Conservation (phyloP, 1,284 basidiomycete species). For the Trichosporon inkin region DNA sequence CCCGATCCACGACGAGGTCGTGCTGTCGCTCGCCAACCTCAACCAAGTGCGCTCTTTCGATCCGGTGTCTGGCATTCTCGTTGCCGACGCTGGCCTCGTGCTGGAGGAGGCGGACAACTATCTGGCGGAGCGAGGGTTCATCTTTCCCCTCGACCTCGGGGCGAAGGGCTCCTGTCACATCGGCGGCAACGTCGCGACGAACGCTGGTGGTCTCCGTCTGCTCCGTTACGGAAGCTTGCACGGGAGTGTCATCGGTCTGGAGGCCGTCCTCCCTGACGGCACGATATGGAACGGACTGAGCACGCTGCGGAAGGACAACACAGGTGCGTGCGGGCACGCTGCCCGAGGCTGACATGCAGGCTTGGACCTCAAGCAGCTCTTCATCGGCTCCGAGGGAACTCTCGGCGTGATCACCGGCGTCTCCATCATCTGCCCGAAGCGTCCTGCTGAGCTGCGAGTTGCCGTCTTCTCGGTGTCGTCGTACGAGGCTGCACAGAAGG, state of each 20-base stretch:
- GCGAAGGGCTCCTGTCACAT: constrained; percentile 98
- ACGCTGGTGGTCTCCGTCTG: constrained; percentile 85
- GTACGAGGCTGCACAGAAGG: constrained; percentile 52
- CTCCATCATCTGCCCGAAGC: constrained; percentile 83
- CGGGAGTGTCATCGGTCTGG: constrained; percentile 84
- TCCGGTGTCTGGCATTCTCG: constrained; percentile 64
- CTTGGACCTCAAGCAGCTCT: constrained; percentile 96
- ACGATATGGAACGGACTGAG: constrained; percentile 74
- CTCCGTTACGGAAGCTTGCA: constrained; percentile 88
- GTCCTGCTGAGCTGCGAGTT: constrained; percentile 58
- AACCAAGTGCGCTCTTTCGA: constrained; percentile 81
- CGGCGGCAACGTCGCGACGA: constrained; percentile 90
- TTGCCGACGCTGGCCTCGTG: constrained; percentile 76
- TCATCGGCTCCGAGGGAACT: constrained; percentile 94
- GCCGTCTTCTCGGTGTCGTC: constrained; percentile 53
- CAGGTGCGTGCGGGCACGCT: constrained; percentile 57
- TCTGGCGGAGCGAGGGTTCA: constrained; percentile 76
- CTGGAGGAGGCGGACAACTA: constrained; percentile 79
- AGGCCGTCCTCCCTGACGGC: constrained; percentile 90
- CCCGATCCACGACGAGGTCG: constrained; percentile 75
- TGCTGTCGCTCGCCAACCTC: constrained; percentile 77
- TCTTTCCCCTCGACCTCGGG: constrained; percentile 90
- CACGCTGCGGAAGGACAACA: constrained; percentile 84
- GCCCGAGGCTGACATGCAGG: constrained; percentile 53
- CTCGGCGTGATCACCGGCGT: constrained; percentile 90